phyloP scores from a whole-genome alignment of 257 asterid genomes.

The Jacaranda copaia region DNA sequence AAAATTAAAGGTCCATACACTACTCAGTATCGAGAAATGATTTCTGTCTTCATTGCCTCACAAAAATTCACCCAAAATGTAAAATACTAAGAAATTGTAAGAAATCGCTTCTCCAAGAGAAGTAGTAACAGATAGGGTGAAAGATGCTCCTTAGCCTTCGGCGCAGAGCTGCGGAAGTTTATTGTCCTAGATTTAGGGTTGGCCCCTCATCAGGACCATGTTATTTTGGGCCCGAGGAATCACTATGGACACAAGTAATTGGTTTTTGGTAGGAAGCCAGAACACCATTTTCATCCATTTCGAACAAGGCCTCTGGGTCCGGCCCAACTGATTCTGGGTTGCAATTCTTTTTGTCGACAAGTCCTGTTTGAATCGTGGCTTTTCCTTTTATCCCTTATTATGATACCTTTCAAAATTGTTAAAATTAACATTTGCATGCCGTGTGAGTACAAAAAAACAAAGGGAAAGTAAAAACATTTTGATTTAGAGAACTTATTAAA shows the following conservation, averaged over 20 bases:
- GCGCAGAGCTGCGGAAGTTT: not conserved
- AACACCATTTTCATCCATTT: not conserved
- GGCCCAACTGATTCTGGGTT: not conserved
- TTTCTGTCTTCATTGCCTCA: constrained; percentile 46
- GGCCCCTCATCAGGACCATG: not conserved
- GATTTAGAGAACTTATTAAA: too few relatives aligned
- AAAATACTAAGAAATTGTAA: too few relatives aligned
- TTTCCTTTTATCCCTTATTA: too few relatives aligned
- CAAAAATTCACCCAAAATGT: not conserved
- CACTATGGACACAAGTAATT: not conserved
- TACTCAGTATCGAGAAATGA: constrained; percentile 80
- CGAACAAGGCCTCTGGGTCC: too few relatives aligned
- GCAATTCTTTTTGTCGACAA: too few relatives aligned
- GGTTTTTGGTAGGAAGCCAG: not conserved
- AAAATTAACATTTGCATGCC: too few relatives aligned
- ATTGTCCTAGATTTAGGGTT: constrained; percentile 31
- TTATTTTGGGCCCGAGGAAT: not conserved
- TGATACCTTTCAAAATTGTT: too few relatives aligned
- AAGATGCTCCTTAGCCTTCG: not conserved
- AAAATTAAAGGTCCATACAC: constrained; percentile 22
- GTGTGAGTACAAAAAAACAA: too few relatives aligned
- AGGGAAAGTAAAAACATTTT: too few relatives aligned
- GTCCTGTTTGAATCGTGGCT: too few relatives aligned
- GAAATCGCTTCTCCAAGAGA: not conserved
- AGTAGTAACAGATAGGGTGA: not conserved